A percentile compares a stretch with the other conserved stretches of the same genome.
Conservation (phyloP, 2,329 filamentous ascomycete species). For the Epichloe sp. region DNA sequence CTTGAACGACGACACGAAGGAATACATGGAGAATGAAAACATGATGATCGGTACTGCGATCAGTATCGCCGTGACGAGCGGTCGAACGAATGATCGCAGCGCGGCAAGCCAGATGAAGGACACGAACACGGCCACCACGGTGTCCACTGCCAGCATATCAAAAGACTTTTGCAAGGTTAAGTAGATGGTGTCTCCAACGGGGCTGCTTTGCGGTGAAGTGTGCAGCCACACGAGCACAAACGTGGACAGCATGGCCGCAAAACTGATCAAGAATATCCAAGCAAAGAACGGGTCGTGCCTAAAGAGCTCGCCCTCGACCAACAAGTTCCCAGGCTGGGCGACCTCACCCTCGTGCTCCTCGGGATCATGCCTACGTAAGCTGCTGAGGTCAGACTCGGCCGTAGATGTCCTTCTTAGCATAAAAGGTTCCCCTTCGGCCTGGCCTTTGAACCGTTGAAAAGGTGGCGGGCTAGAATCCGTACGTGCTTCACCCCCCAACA, state of each 20-base stretch:
- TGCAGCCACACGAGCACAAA: constrained; percentile 85
- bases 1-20: constrained; percentile 80
- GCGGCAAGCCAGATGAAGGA: constrained; percentile 84
- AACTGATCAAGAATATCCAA: constrained; percentile 72
- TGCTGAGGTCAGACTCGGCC: constrained; percentile 35
- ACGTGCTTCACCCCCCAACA: constrained; percentile 41
- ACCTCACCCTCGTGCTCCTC: constrained; percentile 19
- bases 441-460: constrained; percentile 45
- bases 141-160: constrained; percentile 81
- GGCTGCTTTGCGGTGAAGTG: constrained; percentile 58
- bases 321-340: constrained; percentile 32
- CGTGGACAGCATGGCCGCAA: constrained; percentile 75
- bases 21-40: constrained; percentile 81
- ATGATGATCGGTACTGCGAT: constrained; percentile 77
- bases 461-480: constrained; percentile 43
- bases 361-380: constrained; percentile 21
- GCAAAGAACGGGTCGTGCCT: constrained; percentile 86
- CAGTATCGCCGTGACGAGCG: constrained; percentile 68
- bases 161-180: constrained; percentile 77
- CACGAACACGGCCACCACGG: constrained; percentile 75
- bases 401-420: constrained; percentile 28
- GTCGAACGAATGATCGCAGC: constrained; percentile 73
- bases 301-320: constrained; percentile 55
- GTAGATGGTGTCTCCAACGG: constrained; percentile 88
- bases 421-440: constrained; percentile 27